Base-by-base conservation (phyloP, 2,329 filamentous ascomycete species). In the Stagonosporopsis chrysanthemi region DNA sequence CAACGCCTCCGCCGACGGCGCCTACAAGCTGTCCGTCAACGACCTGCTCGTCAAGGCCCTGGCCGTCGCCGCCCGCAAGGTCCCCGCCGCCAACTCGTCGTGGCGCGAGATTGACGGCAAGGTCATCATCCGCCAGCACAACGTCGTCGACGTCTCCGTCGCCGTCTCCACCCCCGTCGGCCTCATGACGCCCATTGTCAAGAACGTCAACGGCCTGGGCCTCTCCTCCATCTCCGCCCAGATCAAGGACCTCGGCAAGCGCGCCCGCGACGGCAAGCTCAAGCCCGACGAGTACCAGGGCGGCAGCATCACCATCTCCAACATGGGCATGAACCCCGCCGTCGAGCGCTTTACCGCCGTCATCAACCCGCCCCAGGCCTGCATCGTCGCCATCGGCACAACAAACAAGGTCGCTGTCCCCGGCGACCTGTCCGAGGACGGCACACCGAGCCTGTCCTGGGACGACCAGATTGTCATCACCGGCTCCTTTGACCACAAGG, bases 211-310 rank as follows among this genome's bases (percentile, higher is more conserved):
- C 78, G 86, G 83, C 71, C 90, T 92, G 70, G 95, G 95, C 62
- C 90, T 99, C 56, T 87, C 92, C 79, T 86, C 86, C 76, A 97
- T 99, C 81, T 97, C 92, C 52, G 80, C 84, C 72, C 85, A 91
- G 78, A 89, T 99, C 82, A 98, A 98, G 85, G 92, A 97, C 75
- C 90, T 99, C 53, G 93, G 93, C 76, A 97, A 96, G 88, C 91
- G 92, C 77, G 95, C 95, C 62, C 88, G 92, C 61, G 95, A 98
- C 70, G 91, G 91, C 82, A 99, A 98, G 88, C 90, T 99, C 72
- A 98, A 98, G 89, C 95, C 95, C 44, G 94, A 99, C 80, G 93
- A 99, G 82, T 99, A 96, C 88, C 94, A 97, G 85, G 95, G 95
- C 54, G 95, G 95, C 78, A 96, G 92, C 77, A 97, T 99, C 82